Evolutionary conservation across 2,329 filamentous ascomycete genomes (phyloP), one percentile per base, ranked within the genome.

Genomic region (Colletotrichum plurivorum): DNA sequence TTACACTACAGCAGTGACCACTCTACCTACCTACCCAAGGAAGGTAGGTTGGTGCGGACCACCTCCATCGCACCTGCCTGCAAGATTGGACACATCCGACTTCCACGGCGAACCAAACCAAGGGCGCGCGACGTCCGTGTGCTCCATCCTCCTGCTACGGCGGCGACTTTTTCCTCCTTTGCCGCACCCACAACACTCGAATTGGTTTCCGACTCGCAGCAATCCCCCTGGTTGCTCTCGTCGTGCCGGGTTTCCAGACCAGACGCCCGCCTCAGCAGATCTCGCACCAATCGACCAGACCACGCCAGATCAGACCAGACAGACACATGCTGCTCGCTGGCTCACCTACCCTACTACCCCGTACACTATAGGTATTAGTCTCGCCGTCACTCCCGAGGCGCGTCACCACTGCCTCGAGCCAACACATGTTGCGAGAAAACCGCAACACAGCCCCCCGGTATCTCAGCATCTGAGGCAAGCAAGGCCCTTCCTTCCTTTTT

Each of bases 131-230:
- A 25, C 36, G 48, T 61, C 46, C 31, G 58, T 39, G 20, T 9
- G 46, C 22, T 46, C 45, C 45, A 9, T 12, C 45, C 45, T 46
- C 15, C 20, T 20, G 20, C 46, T 61, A 46, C 64, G 36, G 45
- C 58, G 52, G 64, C 51, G 45, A 63, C 59, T 57, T 56, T 52
- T 49, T 8, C n/a, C 64, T 56, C 15, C 20, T 52, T 61, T 41
- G 43, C 57, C 49, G 31, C 49, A 61, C 45, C 18, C 46, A 31
- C 39, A 20, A 39, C 49, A 25, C 13, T 53, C 15, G 65, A 59
- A 59, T 59, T 65, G 41, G 54, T 57, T 68, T 54, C 65, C 61
- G 46, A 39, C 65, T 65, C 36, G 49, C 66, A 69, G 61, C 49
- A 53, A 13, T 48, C 12, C 15, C 18, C 18, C 48, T 48, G 15